Base-by-base conservation (phyloP, 2,329 filamentous ascomycete species). In the Botrytis tulipae region DNA sequence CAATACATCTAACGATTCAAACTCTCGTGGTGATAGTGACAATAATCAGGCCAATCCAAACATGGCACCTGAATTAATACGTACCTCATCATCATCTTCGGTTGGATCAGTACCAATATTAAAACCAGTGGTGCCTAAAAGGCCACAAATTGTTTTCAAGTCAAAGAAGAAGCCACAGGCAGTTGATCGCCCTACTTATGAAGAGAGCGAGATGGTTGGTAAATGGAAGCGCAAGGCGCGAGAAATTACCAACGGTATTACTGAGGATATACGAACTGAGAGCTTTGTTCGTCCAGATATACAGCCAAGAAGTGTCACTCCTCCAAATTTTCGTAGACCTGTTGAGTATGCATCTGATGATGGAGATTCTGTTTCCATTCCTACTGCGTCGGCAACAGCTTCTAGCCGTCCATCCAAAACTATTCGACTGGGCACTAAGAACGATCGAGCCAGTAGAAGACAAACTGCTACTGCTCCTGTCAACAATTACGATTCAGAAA, bases 401-500 rank as follows among this genome's bases (percentile, higher is more conserved):
- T 73, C 67, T 25, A 69, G 57, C 29, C 72, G 70, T 48, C 74
- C 74, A 68, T 61, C 66, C 22, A 75, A 76, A 57, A 78, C 76
- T 71, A 73, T 79, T 63, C 76, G 78, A 51, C 73, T 81, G 51
- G 76, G 78, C 65, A 78, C 74, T 37, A 74, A 74, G 48, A 71
- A 54, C 20, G 72, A 74, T 68, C 70, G 59, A 70, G 51, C 37
- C n/a, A 65, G 54, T 68, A 70, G 75, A 75, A 63, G 77, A 74
- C 74, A 72, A 60, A 73, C 48, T 65, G 35, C 42, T 44, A 46
- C 59, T 63, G 44, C 46, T 10, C 25, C 60, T 18, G 51, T 37
- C 22, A 73, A 48, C 40, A 78, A 86, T 80, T 87, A 90, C 76
- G 87, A 89, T 74, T 80, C 84, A 25, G 88, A 90, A 71, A 82